Evolutionary conservation across 768 basidiomycete species (phyloP).

Genomic region (Mycena epipterygia): DNA sequence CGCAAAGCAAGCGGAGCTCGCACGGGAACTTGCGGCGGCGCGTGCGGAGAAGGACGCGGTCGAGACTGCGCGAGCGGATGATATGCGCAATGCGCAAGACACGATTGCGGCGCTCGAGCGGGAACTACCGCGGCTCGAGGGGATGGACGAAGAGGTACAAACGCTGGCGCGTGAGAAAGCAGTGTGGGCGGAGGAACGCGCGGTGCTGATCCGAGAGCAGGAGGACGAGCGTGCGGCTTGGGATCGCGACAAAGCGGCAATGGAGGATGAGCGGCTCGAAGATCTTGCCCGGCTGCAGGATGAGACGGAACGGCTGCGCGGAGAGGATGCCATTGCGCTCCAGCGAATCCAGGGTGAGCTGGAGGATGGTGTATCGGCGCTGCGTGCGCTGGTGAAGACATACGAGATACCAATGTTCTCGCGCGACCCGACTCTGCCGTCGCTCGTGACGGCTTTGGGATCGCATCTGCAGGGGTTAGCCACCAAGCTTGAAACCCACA

Average conservation of each 20-base stretch:
- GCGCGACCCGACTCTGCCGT: slow-evolving; percentile 63
- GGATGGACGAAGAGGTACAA: slow-evolving; percentile 61
- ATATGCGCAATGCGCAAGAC: slow-evolving; percentile 77
- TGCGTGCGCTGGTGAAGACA: slow-evolving; percentile 67
- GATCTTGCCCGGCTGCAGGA: slow-evolving; percentile 60
- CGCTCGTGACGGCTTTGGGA: slow-evolving; percentile 62
- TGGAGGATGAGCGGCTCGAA: slow-evolving; percentile 65
- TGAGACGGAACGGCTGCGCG: slow-evolving; percentile 62
- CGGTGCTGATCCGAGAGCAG: slow-evolving; percentile 55
- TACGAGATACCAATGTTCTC: slow-evolving; percentile 71
- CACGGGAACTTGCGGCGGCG: slow-evolving; percentile 72
- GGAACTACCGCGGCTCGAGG: slow-evolving; percentile 66
- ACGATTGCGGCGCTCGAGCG: slow-evolving; percentile 69
- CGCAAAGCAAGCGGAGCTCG: slow-evolving; percentile 72
- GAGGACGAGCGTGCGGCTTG: slow-evolving; percentile 63
- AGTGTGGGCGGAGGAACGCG: slow-evolving; percentile 65
- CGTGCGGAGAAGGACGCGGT: slow-evolving; percentile 78
- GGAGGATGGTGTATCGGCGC: slow-evolving; percentile 59
- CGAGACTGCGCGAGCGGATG: slow-evolving; percentile 74
- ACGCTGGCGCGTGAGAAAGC: slow-evolving; percentile 63
- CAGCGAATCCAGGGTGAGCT: slow-evolving; percentile 61
- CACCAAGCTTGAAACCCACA: slow-evolving; percentile 56
- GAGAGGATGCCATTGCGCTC: slow-evolving; percentile 53
- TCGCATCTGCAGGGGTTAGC: slow-evolving; percentile 67
- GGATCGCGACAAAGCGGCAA: slow-evolving; percentile 61